phyloP scores from a whole-genome alignment of 2,329 filamentous ascomycete genomes.

The Cercospora beticola region DNA sequence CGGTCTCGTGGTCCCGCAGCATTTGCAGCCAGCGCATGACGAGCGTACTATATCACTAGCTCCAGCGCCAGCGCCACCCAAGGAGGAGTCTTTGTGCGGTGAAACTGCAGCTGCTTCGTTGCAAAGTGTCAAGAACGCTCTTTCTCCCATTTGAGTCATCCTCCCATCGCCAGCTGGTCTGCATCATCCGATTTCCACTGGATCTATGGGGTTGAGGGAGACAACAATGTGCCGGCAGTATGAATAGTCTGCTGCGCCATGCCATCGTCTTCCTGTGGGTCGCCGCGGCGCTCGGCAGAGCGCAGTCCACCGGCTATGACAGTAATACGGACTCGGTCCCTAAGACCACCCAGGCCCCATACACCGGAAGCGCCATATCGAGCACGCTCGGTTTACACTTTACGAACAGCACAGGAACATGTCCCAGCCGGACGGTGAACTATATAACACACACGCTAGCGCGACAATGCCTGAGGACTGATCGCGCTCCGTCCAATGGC shows the following conservation, averaged over 20 bases:
- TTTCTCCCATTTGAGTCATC: not conserved
- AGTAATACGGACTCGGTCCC: slow-evolving; percentile 19
- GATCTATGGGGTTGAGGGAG: slow-evolving; percentile 6
- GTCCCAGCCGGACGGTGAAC: slow-evolving; percentile 65
- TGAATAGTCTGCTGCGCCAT: slow-evolving; percentile 30
- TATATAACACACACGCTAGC: slow-evolving; percentile 78
- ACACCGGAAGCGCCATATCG: slow-evolving; percentile 1
- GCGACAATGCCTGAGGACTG: slow-evolving; percentile 71
- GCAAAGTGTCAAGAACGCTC: slow-evolving; percentile 12
- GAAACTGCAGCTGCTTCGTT: not conserved
- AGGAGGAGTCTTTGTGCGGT: not conserved
- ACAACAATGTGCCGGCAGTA: slow-evolving; percentile 28
- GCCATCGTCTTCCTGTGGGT: slow-evolving; percentile 25
- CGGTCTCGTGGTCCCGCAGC: not conserved
- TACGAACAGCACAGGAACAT: slow-evolving; percentile 37
- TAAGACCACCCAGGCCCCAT: slow-evolving; percentile 10
- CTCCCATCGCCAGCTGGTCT: not conserved
- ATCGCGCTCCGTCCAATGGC: slow-evolving; percentile 46
- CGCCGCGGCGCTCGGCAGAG: slow-evolving; percentile 19
- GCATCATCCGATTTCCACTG: not conserved
- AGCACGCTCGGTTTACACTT: slow-evolving; percentile 9
- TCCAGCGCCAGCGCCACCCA: not conserved
- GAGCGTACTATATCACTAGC: not conserved
- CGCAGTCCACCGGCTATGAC: slow-evolving; percentile 11
- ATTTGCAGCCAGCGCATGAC: not conserved